These are phyloP conservation scores for Neocucurbitaria cava DNA, from an alignment of 2,329 filamentous ascomycete genomes.

Conservation along the genomic window DNA sequence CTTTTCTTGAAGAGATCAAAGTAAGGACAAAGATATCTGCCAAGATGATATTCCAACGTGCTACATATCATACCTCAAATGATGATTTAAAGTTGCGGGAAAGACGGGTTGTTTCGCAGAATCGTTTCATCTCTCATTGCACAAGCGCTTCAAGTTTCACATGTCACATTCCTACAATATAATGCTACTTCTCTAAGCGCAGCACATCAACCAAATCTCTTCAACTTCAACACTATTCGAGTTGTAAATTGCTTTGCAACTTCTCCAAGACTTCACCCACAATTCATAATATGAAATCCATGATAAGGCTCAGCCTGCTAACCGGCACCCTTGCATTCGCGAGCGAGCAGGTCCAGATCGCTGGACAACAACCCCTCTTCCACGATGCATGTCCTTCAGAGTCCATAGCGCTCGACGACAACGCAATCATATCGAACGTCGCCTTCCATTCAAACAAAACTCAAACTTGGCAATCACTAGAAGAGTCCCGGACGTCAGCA, in stretches of 20 bases:
- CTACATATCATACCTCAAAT: background rate
- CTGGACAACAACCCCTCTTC: constrained; percentile 30
- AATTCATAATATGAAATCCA: constrained; percentile 28
- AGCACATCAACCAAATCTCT: background rate
- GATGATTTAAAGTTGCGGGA: background rate
- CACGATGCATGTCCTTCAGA: constrained; percentile 34
- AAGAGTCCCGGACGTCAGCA: constrained; percentile 31
- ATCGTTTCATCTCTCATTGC: constrained; percentile 33
- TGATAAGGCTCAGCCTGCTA: constrained; percentile 26
- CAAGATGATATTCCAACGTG: background rate
- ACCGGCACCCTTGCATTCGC: constrained; percentile 30
- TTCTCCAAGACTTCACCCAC: background rate
- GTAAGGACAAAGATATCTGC: background rate
- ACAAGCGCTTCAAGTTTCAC: constrained; percentile 31
- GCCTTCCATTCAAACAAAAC: constrained; percentile 29
- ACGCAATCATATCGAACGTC: constrained; percentile 13
- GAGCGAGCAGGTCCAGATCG: constrained; percentile 24
- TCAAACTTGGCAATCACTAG: constrained; percentile 17
- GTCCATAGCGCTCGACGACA: constrained; percentile 28
- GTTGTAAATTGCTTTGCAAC: too few relatives aligned
- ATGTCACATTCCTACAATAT: constrained; percentile 1
- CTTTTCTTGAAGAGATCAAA: too few relatives aligned
- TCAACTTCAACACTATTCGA: too few relatives aligned
- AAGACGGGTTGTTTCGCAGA: constrained; percentile 15
- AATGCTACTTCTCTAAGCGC: background rate